phyloP scores from a whole-genome alignment of 495 filamentous ascomycete genomes.

The Tirmania nivea region DNA sequence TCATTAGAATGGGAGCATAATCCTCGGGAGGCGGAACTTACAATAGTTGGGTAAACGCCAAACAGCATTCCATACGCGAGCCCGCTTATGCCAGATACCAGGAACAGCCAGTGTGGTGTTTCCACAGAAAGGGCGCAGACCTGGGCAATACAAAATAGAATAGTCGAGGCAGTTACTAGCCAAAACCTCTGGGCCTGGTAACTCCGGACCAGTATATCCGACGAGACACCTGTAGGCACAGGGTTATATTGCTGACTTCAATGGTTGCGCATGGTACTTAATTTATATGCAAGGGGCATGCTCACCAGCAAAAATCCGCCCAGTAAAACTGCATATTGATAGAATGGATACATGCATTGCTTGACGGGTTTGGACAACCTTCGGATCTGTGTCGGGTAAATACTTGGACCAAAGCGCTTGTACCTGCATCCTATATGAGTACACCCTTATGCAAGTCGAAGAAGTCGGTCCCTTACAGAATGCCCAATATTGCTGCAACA shows the following conservation, averaged over 20 bases:
- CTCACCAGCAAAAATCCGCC: constrained; percentile 32
- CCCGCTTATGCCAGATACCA: constrained; percentile 66
- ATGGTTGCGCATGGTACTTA: not conserved
- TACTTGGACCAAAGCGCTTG: constrained; percentile 26
- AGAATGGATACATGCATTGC: constrained; percentile 85
- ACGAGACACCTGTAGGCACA: constrained; percentile 46
- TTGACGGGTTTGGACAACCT: constrained; percentile 64
- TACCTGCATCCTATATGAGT: constrained; percentile 22
- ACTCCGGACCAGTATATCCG: constrained; percentile 65
- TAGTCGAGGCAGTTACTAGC: constrained; percentile 58
- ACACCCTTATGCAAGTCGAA: not conserved
- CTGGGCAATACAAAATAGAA: constrained; percentile 64
- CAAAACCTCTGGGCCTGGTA: constrained; percentile 46
- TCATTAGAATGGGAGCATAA: not conserved
- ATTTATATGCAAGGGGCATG: not conserved
- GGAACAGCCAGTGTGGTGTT: constrained; percentile 54
- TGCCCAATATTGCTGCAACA: constrained; percentile 74
- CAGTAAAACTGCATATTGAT: constrained; percentile 63
- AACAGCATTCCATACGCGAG: constrained; percentile 88
- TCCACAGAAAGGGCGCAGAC: constrained; percentile 53
- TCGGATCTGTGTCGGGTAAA: constrained; percentile 16
- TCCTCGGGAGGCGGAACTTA: constrained; percentile 22
- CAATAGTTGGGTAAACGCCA: constrained; percentile 80
- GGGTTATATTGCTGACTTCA: not conserved
- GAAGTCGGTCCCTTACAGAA: constrained; percentile 32